phyloP scores from a whole-genome alignment of 495 filamentous ascomycete species.

The Barbatosphaeria neglecta region DNA sequence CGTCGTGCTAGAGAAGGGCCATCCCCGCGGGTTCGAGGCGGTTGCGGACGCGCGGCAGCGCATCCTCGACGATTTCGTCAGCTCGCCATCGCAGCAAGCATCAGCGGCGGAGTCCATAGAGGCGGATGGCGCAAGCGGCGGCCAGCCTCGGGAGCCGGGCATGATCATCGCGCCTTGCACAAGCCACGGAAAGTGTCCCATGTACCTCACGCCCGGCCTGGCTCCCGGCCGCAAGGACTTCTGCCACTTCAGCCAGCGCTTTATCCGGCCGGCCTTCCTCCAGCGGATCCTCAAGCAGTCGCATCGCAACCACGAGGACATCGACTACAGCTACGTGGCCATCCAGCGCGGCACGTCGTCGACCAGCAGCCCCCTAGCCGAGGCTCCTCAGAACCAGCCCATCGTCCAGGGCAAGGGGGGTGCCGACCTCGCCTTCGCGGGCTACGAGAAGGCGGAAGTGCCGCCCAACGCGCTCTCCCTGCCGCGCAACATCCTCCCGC shows the following conservation, averaged over 20 bases:
- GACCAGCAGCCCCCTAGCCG: neutral
- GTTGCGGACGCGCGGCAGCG: slow-evolving; percentile 72
- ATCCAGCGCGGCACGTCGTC: slow-evolving; percentile 61
- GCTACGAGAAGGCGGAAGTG: slow-evolving; percentile 21
- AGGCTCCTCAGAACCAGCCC: neutral
- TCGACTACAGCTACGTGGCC: slow-evolving; percentile 78
- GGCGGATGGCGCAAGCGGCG: slow-evolving; percentile 9
- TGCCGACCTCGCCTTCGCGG: slow-evolving; percentile 23
- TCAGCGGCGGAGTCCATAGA: slow-evolving; percentile 17
- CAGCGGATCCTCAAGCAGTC: slow-evolving; percentile 61
- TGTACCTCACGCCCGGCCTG: slow-evolving; percentile 63
- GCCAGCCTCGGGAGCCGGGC: slow-evolving; percentile 46
- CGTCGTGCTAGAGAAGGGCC: slow-evolving; percentile 81
- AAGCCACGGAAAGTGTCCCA: slow-evolving; percentile 77
- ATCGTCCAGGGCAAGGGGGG: slow-evolving; percentile 14
- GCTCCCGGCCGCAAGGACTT: slow-evolving; percentile 68
- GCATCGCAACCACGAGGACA: slow-evolving; percentile 76
- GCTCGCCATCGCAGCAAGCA: slow-evolving; percentile 45
- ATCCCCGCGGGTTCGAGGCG: slow-evolving; percentile 83
- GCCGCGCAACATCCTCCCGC: slow-evolving; percentile 64
- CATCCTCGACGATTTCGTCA: slow-evolving; percentile 63
- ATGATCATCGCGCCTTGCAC: slow-evolving; percentile 97
- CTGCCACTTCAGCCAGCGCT: slow-evolving; percentile 85
- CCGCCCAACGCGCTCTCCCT: slow-evolving; percentile 52
- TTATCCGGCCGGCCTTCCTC: slow-evolving; percentile 68